Percentiles rank a stretch among this genome's conserved stretches.
phyloP scores from a whole-genome alignment of 257 asterid genomes.

The Craterostigma plantagineum region DNA sequence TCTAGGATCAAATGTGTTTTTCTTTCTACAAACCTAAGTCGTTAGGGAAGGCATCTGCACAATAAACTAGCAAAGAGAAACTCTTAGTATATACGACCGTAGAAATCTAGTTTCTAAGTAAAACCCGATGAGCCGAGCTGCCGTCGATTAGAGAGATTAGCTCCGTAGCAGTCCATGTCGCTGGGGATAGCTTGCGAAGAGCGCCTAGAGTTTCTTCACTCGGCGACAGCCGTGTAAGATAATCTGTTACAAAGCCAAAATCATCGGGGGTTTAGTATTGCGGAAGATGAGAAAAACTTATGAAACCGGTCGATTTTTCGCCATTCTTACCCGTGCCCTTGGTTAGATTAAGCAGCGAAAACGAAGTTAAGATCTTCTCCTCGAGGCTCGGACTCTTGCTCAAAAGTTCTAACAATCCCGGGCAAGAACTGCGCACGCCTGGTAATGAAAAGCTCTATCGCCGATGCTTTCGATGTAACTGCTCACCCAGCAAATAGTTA shows the following conservation, averaged over 20 bases:
- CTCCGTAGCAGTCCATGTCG: slow-evolving; percentile 64
- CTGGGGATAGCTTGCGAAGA: slow-evolving; percentile 30
- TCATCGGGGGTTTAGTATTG: not conserved
- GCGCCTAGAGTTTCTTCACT: slow-evolving; percentile 18
- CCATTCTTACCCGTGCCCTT: slow-evolving; percentile 35
- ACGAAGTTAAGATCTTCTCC: slow-evolving; percentile 59
- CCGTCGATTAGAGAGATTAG: slow-evolving; percentile 21
- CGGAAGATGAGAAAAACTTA: not conserved
- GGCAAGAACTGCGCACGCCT: slow-evolving; percentile 31
- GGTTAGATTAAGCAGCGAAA: slow-evolving; percentile 33
- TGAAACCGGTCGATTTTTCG: not conserved
- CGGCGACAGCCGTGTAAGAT: slow-evolving; percentile 9
- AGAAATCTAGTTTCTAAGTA: not conserved
- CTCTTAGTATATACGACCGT: too few relatives aligned
- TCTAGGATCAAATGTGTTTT: too few relatives aligned
- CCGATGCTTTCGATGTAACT: slow-evolving; percentile 17
- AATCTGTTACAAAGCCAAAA: slow-evolving; percentile 43
- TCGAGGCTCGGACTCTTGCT: slow-evolving; percentile 19
- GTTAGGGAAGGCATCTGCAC: not conserved
- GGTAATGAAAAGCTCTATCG: slow-evolving; percentile 20
- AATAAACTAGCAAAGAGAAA: not conserved
- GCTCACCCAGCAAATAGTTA: slow-evolving; percentile 64
- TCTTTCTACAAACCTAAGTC: too few relatives aligned
- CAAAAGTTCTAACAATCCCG: slow-evolving; percentile 27
- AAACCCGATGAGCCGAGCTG: slow-evolving; percentile 7